Evolutionary conservation across 2,329 filamentous ascomycete species (phyloP), one percentile per base, ranked within the genome.

Genomic region (Periconia macrospinosa): DNA sequence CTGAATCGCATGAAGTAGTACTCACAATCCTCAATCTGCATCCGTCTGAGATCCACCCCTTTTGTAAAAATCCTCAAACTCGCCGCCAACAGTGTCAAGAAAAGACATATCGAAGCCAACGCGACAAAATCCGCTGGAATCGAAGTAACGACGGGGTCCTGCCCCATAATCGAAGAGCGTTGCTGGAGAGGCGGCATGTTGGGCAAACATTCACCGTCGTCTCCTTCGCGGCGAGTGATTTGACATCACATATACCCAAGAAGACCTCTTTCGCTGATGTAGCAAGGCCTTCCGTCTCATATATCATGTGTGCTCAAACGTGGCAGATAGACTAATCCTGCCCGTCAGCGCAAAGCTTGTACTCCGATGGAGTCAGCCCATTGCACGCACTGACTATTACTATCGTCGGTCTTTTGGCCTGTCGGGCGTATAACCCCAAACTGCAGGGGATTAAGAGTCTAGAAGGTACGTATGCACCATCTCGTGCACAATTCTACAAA

Each of bases 21-120:
- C 55, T 47, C 43, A 58, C 55, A 53, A 48, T 58, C 55, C 37
- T 58, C 55, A 42, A 58, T 37, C n/a, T 53, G 55, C 17, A 53
- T 20, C 45, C 46, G 45, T 17, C 45, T 45, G 7, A 55, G 11
- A 41, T 58, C 52, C 11, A 55, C 42, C 13, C 35, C 47, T n/a
- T 49, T 58, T 23, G 49, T 53, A 20, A 55, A 58, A 2, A 50
- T 47, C 44, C 53, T 45, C 53, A 47, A 47, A 17, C 45, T 49
- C 19, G 55, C 50, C 13, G 55, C 55, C 20, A 46, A 30, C 27
- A 41, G 35, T 15, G 55, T 53, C 30, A 58, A 50, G 45, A 58
- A 55, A 13, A 58, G 50, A 50, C 55, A 58, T 50, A 55, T 55
- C 30, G 55, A 50, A 20, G 55, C 55, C 30, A 53, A 47, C 17